Percentiles rank a stretch among this genome's conserved stretches.
These are phyloP conservation scores for Ophiostoma angusticollis DNA, from an alignment of 2,329 filamentous ascomycete genomes.

Conservation along the genomic window DNA sequence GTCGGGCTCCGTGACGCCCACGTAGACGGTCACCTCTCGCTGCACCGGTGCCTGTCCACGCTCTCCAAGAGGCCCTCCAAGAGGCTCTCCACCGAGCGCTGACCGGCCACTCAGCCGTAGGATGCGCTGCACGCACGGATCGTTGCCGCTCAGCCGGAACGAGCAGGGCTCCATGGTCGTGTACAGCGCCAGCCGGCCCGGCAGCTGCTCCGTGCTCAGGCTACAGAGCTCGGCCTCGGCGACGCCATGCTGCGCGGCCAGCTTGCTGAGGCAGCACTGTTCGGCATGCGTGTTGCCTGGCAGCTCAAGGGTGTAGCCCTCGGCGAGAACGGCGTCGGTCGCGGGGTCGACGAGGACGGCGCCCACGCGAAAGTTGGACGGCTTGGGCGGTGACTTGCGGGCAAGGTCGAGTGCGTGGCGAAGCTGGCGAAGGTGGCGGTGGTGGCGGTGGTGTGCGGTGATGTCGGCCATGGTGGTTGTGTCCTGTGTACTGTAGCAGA, in stretches of 20 bases:
- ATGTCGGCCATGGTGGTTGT: slow-evolving; percentile 4
- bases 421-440: slow-evolving; percentile 43
- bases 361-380: slow-evolving; percentile 88
- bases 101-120: slow-evolving; percentile 50
- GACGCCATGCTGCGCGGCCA: slow-evolving; percentile 34
- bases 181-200: slow-evolving; percentile 51
- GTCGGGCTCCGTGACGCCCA: slow-evolving; percentile 79
- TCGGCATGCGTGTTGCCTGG: slow-evolving; percentile 93
- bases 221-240: slow-evolving; percentile 41
- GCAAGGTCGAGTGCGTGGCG: slow-evolving; percentile 63
- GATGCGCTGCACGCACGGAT: slow-evolving; percentile 69
- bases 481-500: too few species aligned
- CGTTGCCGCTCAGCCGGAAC: slow-evolving; percentile 58
- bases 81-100: slow-evolving; percentile 23
- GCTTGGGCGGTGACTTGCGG: slow-evolving; percentile 65
- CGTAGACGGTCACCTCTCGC: slow-evolving; percentile 50
- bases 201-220: slow-evolving; percentile 27
- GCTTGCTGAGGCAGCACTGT: slow-evolving; percentile 78
- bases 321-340: slow-evolving; percentile 16
- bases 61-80: too few species aligned
- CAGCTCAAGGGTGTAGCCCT: slow-evolving; percentile 74
- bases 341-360: slow-evolving; percentile 61
- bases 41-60: not conserved
- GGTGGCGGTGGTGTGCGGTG: slow-evolving; percentile 13
- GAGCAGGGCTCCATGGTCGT: slow-evolving; percentile 88